These are phyloP conservation scores for Graphium sp. DNA, from an alignment of 2,329 filamentous ascomycete species.

Conservation along the genomic window DNA sequence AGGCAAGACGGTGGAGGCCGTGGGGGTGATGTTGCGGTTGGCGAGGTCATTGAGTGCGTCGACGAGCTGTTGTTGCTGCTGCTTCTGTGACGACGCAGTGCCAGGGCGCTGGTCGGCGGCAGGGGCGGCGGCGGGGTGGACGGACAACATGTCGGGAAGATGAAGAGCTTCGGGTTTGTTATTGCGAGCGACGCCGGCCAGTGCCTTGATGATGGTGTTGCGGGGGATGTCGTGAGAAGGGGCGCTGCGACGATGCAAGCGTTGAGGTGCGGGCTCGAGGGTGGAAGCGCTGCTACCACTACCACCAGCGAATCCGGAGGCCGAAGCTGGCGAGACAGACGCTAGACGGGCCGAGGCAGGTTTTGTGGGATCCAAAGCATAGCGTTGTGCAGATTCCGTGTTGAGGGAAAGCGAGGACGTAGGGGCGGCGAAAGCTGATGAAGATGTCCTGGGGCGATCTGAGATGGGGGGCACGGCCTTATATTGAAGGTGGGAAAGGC, in stretches of 20 bases:
- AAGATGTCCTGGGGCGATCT: constrained; percentile 10
- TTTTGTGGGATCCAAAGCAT: no score
- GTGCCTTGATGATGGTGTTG: constrained; percentile 69
- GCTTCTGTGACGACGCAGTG: constrained; percentile 35
- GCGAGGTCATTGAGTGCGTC: constrained; percentile 39
- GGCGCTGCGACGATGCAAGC: constrained; percentile 25
- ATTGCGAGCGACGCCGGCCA: constrained; percentile 49
- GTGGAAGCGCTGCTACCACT: constrained; percentile 5
- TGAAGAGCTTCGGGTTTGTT: constrained; percentile 47
- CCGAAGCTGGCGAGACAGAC: constrained; percentile 1
- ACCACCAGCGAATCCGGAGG: constrained; percentile 6
- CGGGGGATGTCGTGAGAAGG: constrained; percentile 54
- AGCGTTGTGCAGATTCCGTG: constrained; percentile 7
- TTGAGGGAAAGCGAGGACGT: constrained; percentile 7
- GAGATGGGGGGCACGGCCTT: no score
- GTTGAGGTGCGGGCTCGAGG: constrained; percentile 7
- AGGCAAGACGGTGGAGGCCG: constrained; percentile 30
- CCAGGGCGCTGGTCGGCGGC: constrained; percentile 16
- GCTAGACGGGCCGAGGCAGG: constrained; percentile 8
- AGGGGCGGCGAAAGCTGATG: constrained; percentile 8
- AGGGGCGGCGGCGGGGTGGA: constrained; percentile 16
- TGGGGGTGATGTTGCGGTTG: constrained; percentile 12
- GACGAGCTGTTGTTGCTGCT: no score
- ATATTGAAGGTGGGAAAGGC: no score
- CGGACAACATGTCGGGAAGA: constrained; percentile 40